phyloP scores from a whole-genome alignment of 352 stramenopile species.

The Aphanomyces euteiches region DNA sequence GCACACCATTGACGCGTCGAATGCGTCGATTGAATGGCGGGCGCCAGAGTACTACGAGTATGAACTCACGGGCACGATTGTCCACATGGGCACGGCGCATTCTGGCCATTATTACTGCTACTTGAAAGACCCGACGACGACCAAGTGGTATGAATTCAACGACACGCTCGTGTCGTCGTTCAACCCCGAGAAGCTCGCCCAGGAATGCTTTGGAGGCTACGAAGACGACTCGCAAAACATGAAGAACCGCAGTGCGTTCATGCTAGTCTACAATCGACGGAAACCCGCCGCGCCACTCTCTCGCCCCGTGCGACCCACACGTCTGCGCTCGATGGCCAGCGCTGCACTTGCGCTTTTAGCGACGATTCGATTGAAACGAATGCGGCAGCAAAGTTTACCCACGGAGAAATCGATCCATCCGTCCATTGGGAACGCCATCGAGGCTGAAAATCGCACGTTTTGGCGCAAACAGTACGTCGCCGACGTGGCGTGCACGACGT shows the following conservation, averaged over 20 bases:
- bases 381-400: neutral
- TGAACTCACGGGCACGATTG: constrained; percentile 80
- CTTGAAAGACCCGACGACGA: constrained; percentile 58
- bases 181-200: constrained; percentile 57
- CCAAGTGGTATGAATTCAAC: constrained; percentile 84
- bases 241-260: constrained; percentile 85
- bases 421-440: constrained; percentile 68
- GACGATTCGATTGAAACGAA: neutral
- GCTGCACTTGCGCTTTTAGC: neutral
- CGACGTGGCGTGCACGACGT: constrained; percentile 63
- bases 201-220: constrained; percentile 58
- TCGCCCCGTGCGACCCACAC: neutral
- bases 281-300: constrained; percentile 8
- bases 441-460: constrained; percentile 79
- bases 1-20: constrained; percentile 20
- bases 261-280: constrained; percentile 75
- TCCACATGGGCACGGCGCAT: constrained; percentile 84
- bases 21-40: constrained; percentile 36
- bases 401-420: neutral
- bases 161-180: constrained; percentile 81
- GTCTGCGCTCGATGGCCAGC: neutral
- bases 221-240: constrained; percentile 36
- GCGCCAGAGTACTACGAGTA: constrained; percentile 83
- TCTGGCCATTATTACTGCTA: constrained; percentile 90
- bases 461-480: constrained; percentile 85